These are phyloP conservation scores for Geranium rotundifolium DNA, from an alignment of 345 rosid genomes.

Conservation along the genomic window DNA sequence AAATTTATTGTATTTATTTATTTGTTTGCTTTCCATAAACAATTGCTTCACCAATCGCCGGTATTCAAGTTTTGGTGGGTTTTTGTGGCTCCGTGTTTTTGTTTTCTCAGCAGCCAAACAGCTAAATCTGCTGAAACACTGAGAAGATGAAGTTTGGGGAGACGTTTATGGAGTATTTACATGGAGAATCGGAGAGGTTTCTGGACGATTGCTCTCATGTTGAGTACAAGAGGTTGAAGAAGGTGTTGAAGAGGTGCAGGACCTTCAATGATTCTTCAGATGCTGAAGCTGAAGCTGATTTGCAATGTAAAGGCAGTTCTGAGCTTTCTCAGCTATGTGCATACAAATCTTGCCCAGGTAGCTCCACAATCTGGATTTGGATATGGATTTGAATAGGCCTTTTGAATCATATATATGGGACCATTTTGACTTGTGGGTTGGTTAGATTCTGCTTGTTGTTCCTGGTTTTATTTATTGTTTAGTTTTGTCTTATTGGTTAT, in stretches of 20 bases:
- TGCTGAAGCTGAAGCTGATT: conserved; percentile 15
- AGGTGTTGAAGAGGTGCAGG: conserved; percentile 68
- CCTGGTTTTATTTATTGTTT: background rate
- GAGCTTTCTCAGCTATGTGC: conserved; percentile 16
- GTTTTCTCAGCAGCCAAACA: background rate
- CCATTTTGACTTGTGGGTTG: background rate
- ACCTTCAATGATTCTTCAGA: conserved; percentile 22
- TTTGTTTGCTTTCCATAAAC: background rate
- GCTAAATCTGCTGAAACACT: no score
- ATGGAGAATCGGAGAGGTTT: conserved; percentile 53
- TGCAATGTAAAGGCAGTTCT: conserved; percentile 11
- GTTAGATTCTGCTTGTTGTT: background rate
- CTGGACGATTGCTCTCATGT: conserved; percentile 59
- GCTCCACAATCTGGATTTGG: no score
- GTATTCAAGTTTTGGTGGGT: background rate
- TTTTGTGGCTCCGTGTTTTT: no score
- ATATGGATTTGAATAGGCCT: no score
- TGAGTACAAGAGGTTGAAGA: conserved; percentile 77
- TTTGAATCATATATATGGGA: no score
- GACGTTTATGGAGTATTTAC: conserved; percentile 61
- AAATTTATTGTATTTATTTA: no score
- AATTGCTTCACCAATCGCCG: background rate
- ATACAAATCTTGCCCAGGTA: conserved; percentile 59
- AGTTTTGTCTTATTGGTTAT: background rate
- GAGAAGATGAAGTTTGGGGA: conserved; percentile 82